phyloP scores from a whole-genome alignment of 78 protist species.

The Planoprotostelium fungivorum region DNA sequence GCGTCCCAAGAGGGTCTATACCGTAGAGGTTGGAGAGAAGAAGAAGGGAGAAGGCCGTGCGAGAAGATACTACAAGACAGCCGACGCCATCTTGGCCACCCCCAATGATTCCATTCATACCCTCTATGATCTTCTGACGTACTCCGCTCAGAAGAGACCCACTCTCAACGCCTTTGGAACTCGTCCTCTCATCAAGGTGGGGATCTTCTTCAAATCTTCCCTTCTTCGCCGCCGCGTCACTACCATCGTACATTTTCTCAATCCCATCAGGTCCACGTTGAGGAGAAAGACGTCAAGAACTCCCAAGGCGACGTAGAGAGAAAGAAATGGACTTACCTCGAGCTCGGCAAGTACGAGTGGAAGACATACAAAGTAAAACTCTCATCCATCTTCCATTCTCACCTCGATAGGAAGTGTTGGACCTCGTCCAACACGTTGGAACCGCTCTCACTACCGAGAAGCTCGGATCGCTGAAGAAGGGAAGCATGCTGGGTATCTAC shows the following conservation, averaged over 20 bases:
- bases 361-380: not conserved
- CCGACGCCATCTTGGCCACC: slow-evolving; percentile 15
- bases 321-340: not conserved
- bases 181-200: not conserved
- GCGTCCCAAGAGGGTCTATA: not conserved
- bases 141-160: not conserved
- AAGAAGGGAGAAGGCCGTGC: slow-evolving; percentile 11
- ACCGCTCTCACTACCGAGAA: not conserved
- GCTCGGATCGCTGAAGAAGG: not conserved
- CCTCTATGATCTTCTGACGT: slow-evolving; percentile 38
- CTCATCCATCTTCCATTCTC: not conserved
- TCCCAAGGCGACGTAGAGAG: not conserved
- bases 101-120: slow-evolving; percentile 32
- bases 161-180: not conserved
- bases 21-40: slow-evolving; percentile 21
- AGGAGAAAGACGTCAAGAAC: not conserved
- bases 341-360: not conserved
- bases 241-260: too few species aligned
- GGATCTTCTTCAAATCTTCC: not conserved
- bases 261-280: not conserved
- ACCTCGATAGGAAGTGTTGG: not conserved
- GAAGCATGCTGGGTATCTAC: not conserved
- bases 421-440: not conserved
- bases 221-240: not conserved
- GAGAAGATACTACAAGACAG: slow-evolving; percentile 22